Base-by-base conservation (phyloP, 805 yeast genomes). In the Jamesozyma hellenica region DNA sequence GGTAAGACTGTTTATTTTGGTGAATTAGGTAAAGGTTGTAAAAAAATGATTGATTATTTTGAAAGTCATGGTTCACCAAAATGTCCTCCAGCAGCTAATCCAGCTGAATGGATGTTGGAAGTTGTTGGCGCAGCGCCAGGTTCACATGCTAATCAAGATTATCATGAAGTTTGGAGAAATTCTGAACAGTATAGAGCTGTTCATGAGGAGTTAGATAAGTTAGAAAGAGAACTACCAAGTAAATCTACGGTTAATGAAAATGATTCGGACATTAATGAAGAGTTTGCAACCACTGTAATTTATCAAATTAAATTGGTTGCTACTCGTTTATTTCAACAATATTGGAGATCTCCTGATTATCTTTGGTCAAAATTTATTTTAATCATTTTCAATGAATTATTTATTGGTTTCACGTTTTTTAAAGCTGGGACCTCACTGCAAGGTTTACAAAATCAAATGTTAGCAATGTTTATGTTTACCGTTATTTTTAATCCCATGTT, bases 31-130 rank as follows among this genome's bases (percentile, higher is more conserved):
- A 59, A 69, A 28, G 71, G 77, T 49, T 77, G 75, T 50, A 53
- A 58, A 33, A 67, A 74, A 3, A 66, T 81, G 65, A 78, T 79
- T 42, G 61, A 72, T 38, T 81, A 81, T 55, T 80, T 82, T 51
- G 86, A 81, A 57, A 55, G 58, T 4, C 60, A 79, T 47, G 87
- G 86, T 39, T 75, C 87, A 32, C 71, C 68, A 19, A 64, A 66
- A 40, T 82, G 88, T 64, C 87, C 88, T 16, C 63, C 67, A 6
- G 67, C 68, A 32, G 86, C 84, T 4, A 82, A 82, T 48, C 92
- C 90, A 26, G 90, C 88, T 12, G 95, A 85, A 65, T 86, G 94
- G 92, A 86, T 86, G 94, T 67, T 86, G 61, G 82, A 82, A 46
- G 82, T 79, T 46, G 81, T 80, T 51, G 87, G 88, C 52, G 87